Evolutionary conservation across 2,329 filamentous ascomycete genomes (phyloP), one percentile per base, ranked within the genome.

Genomic region (Phoma sp.): DNA sequence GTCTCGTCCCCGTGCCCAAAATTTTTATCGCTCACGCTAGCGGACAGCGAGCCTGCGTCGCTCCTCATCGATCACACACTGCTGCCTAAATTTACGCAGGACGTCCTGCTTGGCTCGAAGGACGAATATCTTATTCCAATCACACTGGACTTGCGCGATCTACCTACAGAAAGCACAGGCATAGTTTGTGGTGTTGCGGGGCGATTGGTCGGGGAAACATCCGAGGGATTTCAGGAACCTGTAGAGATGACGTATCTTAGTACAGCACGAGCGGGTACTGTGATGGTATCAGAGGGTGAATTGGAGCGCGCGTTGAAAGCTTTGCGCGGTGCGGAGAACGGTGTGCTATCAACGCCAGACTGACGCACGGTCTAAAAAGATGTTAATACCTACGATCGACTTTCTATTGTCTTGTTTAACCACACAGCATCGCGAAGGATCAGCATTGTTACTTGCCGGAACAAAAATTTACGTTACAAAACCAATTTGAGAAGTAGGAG

Each of bases 151-250:
- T 82, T 99, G 21, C 86, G 85, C 17, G 86, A 86, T 34, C 79
- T 98, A 33, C 91, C 93, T 0, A 83, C 93, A 34, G 92, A 96
- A 73, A 92, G 92, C 7, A 96, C 93, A 0, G 93, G 93, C 18
- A 97, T 99, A 53, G 92, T 99, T 3, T 97, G 93, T 64, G 93
- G 95, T 23, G 91, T 99, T 2, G 93, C 93, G 0, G 91, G 92
- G 21, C 84, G 87, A 48, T 80, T 98, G 23, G 89, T 92, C 1
- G 86, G 90, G 42, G 90, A 90, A 38, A 87, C 91, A 32, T 67
- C 64, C 4, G 65, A 64, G 65, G 73, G 62, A 37, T 18, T 72
- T 57, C 47, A 76, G 70, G 65, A 56, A 39, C 52, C 72, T 1
- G 85, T 91, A 1, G 92, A 97, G 72, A 87, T 98, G 76, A 93